A percentile compares a stretch with the other conserved stretches of the same genome.
These are phyloP conservation scores for Prunus yedoensis DNA, from an alignment of 331 rosid genomes.

Conservation along the genomic window DNA sequence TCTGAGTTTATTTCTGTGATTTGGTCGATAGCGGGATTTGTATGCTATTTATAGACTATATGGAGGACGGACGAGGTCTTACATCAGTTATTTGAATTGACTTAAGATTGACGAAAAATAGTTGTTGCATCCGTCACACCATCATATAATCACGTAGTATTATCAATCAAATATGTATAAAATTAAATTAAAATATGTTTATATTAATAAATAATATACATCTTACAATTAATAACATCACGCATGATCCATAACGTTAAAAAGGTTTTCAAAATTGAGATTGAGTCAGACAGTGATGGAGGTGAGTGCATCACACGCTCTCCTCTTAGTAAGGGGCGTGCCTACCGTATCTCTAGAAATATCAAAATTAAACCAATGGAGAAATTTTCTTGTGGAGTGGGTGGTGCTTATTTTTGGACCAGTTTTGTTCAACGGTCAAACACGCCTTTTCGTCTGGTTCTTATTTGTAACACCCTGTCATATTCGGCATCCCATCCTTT, in stretches of 20 bases:
- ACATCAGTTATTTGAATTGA: not conserved
- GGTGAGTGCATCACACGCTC: too few species aligned
- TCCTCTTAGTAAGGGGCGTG: not conserved
- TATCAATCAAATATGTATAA: too few species aligned
- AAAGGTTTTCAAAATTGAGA: too few species aligned
- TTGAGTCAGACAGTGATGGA: too few species aligned
- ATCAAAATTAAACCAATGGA: not conserved
- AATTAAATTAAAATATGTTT: too few species aligned
- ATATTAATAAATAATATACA: too few species aligned
- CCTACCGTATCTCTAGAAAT: not conserved
- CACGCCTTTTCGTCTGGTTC: conserved; percentile 16
- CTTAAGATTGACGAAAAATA: not conserved
- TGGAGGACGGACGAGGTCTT: not conserved
- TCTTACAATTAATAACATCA: too few species aligned
- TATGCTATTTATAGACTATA: not conserved
- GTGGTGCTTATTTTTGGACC: not conserved
- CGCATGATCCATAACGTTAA: too few species aligned
- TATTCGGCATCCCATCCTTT: conserved; percentile 2
- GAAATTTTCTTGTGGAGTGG: not conserved
- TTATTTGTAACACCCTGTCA: conserved; percentile 16
- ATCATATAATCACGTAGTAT: too few species aligned
- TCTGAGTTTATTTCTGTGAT: not conserved
- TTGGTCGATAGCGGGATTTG: not conserved
- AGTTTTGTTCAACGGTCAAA: conserved; percentile 41
- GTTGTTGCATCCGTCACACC: too few species aligned